Evolutionary conservation across 2,329 filamentous ascomycete genomes (phyloP).

Genomic region (Thielaviopsis ethacetica): DNA sequence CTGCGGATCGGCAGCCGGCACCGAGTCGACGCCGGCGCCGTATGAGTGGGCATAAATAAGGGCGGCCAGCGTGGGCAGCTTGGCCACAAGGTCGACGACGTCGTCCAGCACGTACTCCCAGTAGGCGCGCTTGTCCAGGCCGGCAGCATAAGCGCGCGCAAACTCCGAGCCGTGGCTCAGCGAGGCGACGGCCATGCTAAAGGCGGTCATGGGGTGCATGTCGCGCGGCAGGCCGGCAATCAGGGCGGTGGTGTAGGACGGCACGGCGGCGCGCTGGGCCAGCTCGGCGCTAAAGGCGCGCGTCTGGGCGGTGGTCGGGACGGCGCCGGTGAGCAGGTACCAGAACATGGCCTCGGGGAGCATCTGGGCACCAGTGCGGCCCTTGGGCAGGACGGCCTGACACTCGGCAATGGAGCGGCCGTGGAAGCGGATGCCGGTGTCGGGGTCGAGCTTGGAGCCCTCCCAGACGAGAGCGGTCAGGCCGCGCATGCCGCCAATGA

Average conservation of each 20-base stretch:
- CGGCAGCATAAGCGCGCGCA: slow-evolving; percentile 80
- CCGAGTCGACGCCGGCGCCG: slow-evolving; percentile 48
- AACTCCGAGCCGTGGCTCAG: slow-evolving; percentile 91
- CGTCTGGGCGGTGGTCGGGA: slow-evolving; percentile 69
- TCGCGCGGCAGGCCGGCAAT: slow-evolving; percentile 78
- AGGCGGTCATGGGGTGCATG: slow-evolving; percentile 96
- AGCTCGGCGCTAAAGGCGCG: slow-evolving; percentile 71
- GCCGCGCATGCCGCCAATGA: slow-evolving; percentile 90
- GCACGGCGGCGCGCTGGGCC: slow-evolving; percentile 70
- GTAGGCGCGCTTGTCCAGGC: slow-evolving; percentile 89
- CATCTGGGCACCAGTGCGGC: slow-evolving; percentile 86
- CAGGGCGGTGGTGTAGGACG: slow-evolving; percentile 70
- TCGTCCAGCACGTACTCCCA: slow-evolving; percentile 98
- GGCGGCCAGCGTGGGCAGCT: slow-evolving; percentile 89
- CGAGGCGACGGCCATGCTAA: slow-evolving; percentile 87
- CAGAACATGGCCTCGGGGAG: slow-evolving; percentile 99
- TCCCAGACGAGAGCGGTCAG: slow-evolving; percentile 99
- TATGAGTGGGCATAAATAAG: slow-evolving; percentile 95
- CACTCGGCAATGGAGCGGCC: slow-evolving; percentile 97
- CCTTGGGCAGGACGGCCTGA: slow-evolving; percentile 85
- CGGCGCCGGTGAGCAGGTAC: slow-evolving; percentile 84
- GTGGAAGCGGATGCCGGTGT: slow-evolving; percentile 97
- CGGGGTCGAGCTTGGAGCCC: slow-evolving; percentile 86
- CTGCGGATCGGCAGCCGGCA: slow-evolving; percentile 58
- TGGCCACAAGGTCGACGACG: slow-evolving; percentile 80